Evolutionary conservation across 169 alveolate genomes (phyloP).

Genomic region (Plasmodium sp.): DNA sequence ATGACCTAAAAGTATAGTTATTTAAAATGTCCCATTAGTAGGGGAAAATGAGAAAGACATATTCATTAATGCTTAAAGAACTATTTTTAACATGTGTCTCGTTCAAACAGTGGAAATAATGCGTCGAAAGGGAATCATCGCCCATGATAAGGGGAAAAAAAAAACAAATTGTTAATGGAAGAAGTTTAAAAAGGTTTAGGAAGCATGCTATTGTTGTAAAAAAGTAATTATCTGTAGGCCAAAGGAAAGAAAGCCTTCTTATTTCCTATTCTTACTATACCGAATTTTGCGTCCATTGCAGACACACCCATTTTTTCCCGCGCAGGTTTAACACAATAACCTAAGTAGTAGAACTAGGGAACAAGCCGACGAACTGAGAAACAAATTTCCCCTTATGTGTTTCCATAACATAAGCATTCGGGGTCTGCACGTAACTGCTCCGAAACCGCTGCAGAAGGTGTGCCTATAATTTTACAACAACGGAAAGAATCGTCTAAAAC

Average conservation of each 20-base stretch:
- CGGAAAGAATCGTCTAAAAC: neutral
- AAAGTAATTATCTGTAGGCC: neutral
- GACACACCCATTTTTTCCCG: neutral
- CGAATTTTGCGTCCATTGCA: neutral
- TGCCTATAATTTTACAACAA: neutral
- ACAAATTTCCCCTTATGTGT: neutral
- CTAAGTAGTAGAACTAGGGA: neutral
- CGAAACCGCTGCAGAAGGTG: neutral
- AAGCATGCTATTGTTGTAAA: neutral
- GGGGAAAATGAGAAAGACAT: neutral
- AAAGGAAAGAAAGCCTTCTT: neutral
- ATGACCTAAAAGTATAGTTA: neutral
- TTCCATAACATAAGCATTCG: neutral
- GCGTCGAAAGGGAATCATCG: neutral
- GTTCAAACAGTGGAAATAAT: neutral
- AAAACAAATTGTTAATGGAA: neutral
- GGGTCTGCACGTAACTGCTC: neutral
- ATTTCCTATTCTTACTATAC: neutral
- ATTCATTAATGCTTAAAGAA: neutral
- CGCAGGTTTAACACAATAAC: neutral
- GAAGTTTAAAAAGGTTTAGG: neutral
- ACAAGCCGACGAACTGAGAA: neutral
- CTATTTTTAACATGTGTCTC: neutral
- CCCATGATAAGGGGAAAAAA: neutral
- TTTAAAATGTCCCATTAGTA: neutral